Percentiles rank a stretch among this genome's conserved stretches.
Conservation (phyloP, 192 early-diverging fungal species). For the Chytriomyces confervae region DNA sequence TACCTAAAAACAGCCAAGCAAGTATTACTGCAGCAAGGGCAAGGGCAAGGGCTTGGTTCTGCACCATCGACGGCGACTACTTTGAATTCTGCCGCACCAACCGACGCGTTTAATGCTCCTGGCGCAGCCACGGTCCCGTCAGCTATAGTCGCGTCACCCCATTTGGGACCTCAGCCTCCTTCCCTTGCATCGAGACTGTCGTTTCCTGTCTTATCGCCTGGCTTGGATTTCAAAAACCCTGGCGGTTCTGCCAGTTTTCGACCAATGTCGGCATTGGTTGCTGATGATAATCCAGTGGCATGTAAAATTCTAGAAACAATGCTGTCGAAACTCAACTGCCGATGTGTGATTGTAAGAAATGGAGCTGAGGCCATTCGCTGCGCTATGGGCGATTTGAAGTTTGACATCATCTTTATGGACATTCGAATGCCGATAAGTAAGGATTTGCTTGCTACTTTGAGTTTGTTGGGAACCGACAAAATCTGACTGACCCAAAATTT, state of each 20-base stretch:
- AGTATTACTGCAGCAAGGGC: slow-evolving; percentile 22
- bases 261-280: slow-evolving; percentile 68
- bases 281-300: slow-evolving; percentile 90
- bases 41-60: slow-evolving; percentile 5
- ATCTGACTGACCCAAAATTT: background rate
- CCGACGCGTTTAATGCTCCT: background rate
- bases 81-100: background rate
- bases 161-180: background rate
- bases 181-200: slow-evolving; percentile 5
- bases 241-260: slow-evolving; percentile 6
- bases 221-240: background rate
- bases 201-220: background rate
- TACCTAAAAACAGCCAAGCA: slow-evolving; percentile 45
- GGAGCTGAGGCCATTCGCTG: slow-evolving; percentile 90
- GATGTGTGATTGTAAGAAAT: slow-evolving; percentile 85
- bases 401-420: slow-evolving; percentile 95
- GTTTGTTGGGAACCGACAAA: background rate
- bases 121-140: background rate
- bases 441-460: background rate
- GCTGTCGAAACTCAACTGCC: slow-evolving; percentile 72
- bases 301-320: slow-evolving; percentile 92
- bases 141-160: slow-evolving; percentile 20
- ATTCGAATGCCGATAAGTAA: slow-evolving; percentile 92
- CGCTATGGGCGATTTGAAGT: slow-evolving; percentile 86
- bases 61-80: background rate